phyloP scores from a whole-genome alignment of 139 green algal genomes.

The Haematococcus lacustris region DNA sequence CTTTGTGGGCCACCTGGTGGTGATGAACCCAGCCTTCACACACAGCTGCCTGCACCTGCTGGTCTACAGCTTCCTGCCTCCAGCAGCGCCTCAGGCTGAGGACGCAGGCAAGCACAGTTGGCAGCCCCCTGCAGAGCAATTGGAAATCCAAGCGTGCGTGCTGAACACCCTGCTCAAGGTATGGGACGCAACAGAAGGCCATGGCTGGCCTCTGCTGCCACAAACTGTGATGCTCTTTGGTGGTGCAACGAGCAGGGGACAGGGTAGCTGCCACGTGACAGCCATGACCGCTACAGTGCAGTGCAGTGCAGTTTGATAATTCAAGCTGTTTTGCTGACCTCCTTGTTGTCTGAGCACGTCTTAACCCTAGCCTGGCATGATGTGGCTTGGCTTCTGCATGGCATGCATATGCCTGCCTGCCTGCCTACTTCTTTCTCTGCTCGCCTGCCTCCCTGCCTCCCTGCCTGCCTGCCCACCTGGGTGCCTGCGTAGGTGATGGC shows the following conservation, averaged over 20 bases:
- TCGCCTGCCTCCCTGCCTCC: too few species aligned
- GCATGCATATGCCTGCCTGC: neutral
- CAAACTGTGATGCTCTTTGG: neutral
- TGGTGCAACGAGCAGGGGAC: neutral
- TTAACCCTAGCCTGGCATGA: neutral
- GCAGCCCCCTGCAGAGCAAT: conserved; percentile 22
- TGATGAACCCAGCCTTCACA: conserved; percentile 54
- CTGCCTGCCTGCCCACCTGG: too few species aligned
- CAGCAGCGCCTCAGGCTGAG: conserved; percentile 17
- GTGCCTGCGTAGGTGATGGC: conserved; percentile 40
- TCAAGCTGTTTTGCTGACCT: neutral
- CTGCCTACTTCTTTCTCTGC: too few species aligned
- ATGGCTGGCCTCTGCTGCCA: too few species aligned
- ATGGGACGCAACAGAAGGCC: too few species aligned
- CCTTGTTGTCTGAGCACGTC: neutral
- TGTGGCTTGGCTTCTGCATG: neutral
- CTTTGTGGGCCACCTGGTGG: conserved; percentile 54
- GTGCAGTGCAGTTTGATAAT: neutral
- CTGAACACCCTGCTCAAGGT: conserved; percentile 31
- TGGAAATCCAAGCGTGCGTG: conserved; percentile 43
- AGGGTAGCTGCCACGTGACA: too few species aligned
- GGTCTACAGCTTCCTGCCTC: conserved; percentile 46
- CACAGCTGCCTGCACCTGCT: conserved; percentile 63
- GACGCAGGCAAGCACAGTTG: conserved; percentile 28
- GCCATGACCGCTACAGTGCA: too few species aligned